phyloP scores from a whole-genome alignment of 345 rosid genomes.

The Lepidium sativum region DNA sequence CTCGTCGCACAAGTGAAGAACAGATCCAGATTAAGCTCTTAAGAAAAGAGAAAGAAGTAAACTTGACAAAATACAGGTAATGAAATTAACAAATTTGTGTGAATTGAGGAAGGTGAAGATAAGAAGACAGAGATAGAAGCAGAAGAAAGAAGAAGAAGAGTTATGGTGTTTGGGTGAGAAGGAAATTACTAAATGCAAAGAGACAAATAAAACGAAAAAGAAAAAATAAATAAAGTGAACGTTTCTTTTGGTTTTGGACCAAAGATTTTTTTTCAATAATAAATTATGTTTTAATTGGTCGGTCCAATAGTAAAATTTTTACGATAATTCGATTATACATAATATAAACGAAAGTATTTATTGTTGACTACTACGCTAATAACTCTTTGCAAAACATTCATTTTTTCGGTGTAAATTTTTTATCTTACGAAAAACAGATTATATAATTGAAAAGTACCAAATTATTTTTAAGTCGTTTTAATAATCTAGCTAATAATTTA shows the following conservation, averaged over 20 bases:
- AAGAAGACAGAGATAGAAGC: background rate
- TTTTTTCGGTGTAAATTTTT: too few species aligned
- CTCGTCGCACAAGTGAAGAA: background rate
- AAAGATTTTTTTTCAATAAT: background rate
- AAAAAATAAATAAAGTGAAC: background rate
- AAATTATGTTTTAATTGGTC: too few species aligned
- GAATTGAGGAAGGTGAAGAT: background rate
- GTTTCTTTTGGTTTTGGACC: constrained; percentile 10
- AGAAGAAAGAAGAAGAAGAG: background rate
- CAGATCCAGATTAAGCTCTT: background rate
- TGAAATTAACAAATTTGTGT: constrained; percentile 7
- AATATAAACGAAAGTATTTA: too few species aligned
- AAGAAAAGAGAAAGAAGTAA: background rate
- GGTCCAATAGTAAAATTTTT: too few species aligned
- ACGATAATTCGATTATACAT: too few species aligned
- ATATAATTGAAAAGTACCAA: too few species aligned
- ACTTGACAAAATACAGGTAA: constrained; percentile 19
- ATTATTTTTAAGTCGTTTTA: too few species aligned
- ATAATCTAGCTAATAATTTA: too few species aligned
- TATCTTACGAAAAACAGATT: too few species aligned
- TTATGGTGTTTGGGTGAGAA: background rate
- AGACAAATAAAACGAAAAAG: background rate
- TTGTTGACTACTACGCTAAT: too few species aligned
- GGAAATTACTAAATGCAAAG: constrained; percentile 6
- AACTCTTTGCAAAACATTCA: too few species aligned